phyloP scores from a whole-genome alignment of 2,329 filamentous ascomycete species.

The Macrophomina tecta region DNA sequence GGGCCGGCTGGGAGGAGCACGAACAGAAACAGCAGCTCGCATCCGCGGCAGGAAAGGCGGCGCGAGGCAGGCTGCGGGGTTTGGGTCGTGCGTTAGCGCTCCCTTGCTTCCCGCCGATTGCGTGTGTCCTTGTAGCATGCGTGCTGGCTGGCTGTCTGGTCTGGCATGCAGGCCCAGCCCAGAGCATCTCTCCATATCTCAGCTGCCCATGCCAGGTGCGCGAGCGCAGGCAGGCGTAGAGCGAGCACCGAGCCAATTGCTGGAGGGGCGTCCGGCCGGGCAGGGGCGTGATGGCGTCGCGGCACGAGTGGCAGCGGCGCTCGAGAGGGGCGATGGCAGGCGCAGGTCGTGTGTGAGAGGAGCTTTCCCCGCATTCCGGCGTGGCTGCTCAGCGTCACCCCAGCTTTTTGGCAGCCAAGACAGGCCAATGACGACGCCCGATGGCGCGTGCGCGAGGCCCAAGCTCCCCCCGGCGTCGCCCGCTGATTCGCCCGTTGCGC shows the following conservation, averaged over 20 bases:
- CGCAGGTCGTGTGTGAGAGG: neutral
- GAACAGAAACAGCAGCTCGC: neutral
- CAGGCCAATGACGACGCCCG: slow-evolving; percentile 6
- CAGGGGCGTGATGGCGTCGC: neutral
- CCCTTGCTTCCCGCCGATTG: slow-evolving; percentile 23
- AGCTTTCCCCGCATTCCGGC: slow-evolving; percentile 27
- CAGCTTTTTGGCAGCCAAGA: slow-evolving; percentile 21
- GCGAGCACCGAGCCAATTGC: neutral
- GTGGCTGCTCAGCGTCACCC: slow-evolving; percentile 1
- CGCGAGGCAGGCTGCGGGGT: neutral
- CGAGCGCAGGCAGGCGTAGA: too few relatives aligned
- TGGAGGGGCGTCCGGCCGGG: neutral
- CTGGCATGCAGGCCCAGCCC: neutral
- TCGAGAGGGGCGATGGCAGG: neutral
- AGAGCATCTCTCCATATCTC: neutral
- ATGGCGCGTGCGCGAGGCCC: slow-evolving; percentile 15
- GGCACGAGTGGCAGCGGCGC: neutral
- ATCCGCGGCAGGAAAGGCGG: neutral
- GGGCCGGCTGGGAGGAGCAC: neutral
- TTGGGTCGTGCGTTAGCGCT: slow-evolving; percentile 14
- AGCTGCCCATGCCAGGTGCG: neutral
- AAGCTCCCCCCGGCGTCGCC: neutral
- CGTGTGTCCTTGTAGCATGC: neutral
- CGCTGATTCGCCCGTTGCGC: slow-evolving; percentile 25
- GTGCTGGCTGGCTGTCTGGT: neutral